Evolutionary conservation across 2,329 filamentous ascomycete species (phyloP), one percentile per base, ranked within the genome.

Genomic region (Diaporthe vexans): DNA sequence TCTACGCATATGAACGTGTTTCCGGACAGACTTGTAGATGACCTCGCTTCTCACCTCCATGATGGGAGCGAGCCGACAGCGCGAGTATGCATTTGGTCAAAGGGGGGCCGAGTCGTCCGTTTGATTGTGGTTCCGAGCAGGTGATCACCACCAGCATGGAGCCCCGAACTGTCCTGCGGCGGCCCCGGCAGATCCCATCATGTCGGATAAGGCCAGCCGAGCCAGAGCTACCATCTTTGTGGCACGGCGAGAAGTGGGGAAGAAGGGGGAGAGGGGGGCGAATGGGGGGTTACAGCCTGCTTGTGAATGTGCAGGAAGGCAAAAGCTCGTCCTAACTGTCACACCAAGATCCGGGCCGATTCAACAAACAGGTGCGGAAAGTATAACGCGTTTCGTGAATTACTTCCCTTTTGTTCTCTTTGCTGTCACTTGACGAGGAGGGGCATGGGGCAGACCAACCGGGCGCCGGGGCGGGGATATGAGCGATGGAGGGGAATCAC

Each of bases 271-370:
- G 15, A 17, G 40, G 40, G 40, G 37, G 4, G 2, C 3, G 4
- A 7, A n/a, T n/a, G n/a, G 40, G 40, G 40, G 40, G 15, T 15
- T 43, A 19, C 19, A 35, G 43, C 58, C 56, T 59, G 56, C 56
- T 52, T 58, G 56, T 35, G 29, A 56, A 19, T 33, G 26, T 24
- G 35, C n/a, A n/a, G 26, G 17, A 33, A 8, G 43, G 13, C 1
- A 51, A 13, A 21, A 48, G 61, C 59, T 65, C 58, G 58, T 24
- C 24, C 58, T 48, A 21, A 10, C 15, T 68, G 48, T 54, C 48
- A 54, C 63, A 68, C 63, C 8, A 52, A 68, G 63, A 68, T 54
- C 63, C 63, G 63, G 63, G 63, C 63, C 48, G 63, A 68, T 68
- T 68, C 63, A 54, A 6, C 17, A 43, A 43, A 19, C 63, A 54